Evolutionary conservation across 306 rosid genomes (phyloP).

Genomic region (Pyrus betulifolia): DNA sequence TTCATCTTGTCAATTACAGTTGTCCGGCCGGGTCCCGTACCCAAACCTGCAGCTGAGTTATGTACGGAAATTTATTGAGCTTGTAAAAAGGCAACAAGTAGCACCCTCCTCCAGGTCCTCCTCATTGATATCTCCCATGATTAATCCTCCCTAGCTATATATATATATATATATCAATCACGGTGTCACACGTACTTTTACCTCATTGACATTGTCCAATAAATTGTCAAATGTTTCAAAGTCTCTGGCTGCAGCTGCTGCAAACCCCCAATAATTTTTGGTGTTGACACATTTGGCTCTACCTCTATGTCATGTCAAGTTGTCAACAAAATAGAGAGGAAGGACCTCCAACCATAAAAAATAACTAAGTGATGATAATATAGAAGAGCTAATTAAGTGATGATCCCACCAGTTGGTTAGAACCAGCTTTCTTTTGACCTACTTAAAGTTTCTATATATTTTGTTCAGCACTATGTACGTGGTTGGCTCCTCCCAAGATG

Average conservation of each 20-base stretch:
- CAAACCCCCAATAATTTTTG: not conserved
- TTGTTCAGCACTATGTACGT: not conserved
- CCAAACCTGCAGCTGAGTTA: not conserved
- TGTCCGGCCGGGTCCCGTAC: not conserved
- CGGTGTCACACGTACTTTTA: not conserved
- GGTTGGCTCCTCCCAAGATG: conserved; percentile 3
- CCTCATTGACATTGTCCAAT: not conserved
- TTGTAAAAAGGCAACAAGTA: not conserved
- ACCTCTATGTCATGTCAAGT: not conserved
- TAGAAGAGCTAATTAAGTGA: not conserved
- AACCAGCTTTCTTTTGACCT: not conserved
- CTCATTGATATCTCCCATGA: not conserved
- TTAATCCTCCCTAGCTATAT: not conserved
- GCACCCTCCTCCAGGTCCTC: not conserved
- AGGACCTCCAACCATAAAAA: not conserved
- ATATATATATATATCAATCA: not conserved
- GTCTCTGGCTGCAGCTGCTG: not conserved
- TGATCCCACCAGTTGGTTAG: not conserved
- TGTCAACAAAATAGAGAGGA: not conserved
- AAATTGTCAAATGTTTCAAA: not conserved
- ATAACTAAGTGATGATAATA: not conserved
- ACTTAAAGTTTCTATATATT: not conserved
- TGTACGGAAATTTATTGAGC: not conserved
- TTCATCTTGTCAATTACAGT: not conserved
- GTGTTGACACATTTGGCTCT: not conserved